Percentiles rank a stretch among this genome's conserved stretches.
phyloP scores from a whole-genome alignment of 495 filamentous ascomycete species.

The Podospora pseudocomata region DNA sequence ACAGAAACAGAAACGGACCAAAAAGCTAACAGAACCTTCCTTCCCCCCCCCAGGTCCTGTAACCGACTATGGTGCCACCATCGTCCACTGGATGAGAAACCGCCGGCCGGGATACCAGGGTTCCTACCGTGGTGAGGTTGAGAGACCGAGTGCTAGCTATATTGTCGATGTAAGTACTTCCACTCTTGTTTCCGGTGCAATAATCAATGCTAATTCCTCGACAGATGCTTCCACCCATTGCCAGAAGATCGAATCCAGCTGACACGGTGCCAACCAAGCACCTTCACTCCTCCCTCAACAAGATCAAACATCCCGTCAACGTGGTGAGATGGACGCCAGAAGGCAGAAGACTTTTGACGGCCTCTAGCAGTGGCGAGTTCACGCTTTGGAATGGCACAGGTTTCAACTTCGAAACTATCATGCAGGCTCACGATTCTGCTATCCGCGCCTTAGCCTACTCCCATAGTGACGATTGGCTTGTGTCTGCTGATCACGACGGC shows the following conservation, averaged over 20 bases:
- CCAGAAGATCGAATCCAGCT: constrained; percentile 63
- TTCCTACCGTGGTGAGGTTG: constrained; percentile 62
- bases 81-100: constrained; percentile 89
- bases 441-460: constrained; percentile 86
- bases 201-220: constrained; percentile 26
- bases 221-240: constrained; percentile 84
- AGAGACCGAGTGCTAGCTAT: constrained; percentile 82
- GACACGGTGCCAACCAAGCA: constrained; percentile 86
- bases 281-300: constrained; percentile 92
- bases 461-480: constrained; percentile 91
- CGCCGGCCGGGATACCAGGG: constrained; percentile 72
- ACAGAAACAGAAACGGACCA: not conserved
- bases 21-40: constrained; percentile 22
- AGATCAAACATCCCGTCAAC: constrained; percentile 94
- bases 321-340: constrained; percentile 98
- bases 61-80: constrained; percentile 91
- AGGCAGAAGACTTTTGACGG: constrained; percentile 84
- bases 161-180: constrained; percentile 72
- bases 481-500: constrained; percentile 93
- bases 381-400: constrained; percentile 98
- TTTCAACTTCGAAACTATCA: constrained; percentile 99
- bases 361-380: constrained; percentile 93
- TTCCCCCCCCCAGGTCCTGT: constrained; percentile 59
- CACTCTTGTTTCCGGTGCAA: not conserved
- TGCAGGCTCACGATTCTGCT: constrained; percentile 93